Conservation (phyloP, 2,329 filamentous ascomycete genomes). For the Xylariaceae sp. region DNA sequence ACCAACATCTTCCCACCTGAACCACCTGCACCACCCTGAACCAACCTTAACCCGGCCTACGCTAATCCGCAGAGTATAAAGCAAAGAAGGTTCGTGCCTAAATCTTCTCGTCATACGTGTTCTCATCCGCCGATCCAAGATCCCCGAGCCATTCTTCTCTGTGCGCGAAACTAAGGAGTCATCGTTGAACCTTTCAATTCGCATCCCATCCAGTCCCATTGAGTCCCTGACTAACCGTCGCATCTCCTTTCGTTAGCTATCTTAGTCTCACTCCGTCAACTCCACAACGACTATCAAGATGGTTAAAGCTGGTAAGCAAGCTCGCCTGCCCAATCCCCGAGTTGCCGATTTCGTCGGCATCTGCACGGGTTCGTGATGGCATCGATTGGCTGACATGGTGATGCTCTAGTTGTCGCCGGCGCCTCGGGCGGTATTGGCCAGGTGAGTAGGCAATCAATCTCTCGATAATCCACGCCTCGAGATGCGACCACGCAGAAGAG, state of each 20-base stretch:
- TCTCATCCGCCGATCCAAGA: neutral
- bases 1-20: too few relatives aligned
- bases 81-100: constrained; percentile 10
- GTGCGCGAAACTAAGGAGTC: neutral
- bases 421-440: constrained; percentile 98
- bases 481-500: neutral
- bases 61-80: neutral
- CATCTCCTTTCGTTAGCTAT: constrained; percentile 9
- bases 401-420: constrained; percentile 71
- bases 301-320: constrained; percentile 55
- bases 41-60: constrained; percentile 1
- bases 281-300: constrained; percentile 36
- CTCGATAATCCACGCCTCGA: neutral
- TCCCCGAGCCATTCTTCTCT: neutral
- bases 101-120: neutral
- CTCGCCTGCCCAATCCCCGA: neutral
- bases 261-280: constrained; percentile 22
- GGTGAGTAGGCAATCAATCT: constrained; percentile 46
- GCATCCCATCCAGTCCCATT: neutral
- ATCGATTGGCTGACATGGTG: constrained; percentile 2
- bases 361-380: neutral
- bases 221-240: neutral
- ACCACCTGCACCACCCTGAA: too few relatives aligned
- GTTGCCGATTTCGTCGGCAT: neutral
- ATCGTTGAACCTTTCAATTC: neutral